Conservation (phyloP, 768 basidiomycete species). For the Mycena capillaripes region DNA sequence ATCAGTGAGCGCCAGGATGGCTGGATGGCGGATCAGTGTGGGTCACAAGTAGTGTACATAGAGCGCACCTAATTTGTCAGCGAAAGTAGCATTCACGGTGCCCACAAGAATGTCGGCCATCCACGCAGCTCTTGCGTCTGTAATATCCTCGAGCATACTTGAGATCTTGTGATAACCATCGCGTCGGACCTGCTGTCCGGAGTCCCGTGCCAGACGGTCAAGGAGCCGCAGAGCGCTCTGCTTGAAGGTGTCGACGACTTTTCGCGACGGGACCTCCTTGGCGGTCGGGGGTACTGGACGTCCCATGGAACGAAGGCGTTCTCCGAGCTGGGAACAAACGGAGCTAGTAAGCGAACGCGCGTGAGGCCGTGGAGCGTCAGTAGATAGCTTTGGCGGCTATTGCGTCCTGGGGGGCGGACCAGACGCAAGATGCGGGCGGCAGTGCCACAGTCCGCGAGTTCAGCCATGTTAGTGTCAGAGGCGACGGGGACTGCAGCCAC, state of each 20-base stretch:
- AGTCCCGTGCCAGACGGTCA: conserved; percentile 71
- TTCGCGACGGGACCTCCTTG: conserved; percentile 62
- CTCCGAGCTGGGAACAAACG: conserved; percentile 47
- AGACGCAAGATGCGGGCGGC: conserved; percentile 81
- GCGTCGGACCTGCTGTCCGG: conserved; percentile 63
- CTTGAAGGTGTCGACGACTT: conserved; percentile 77
- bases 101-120: conserved; percentile 85
- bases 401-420: conserved; percentile 70
- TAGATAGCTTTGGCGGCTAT: conserved; percentile 71
- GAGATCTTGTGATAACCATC: conserved; percentile 81
- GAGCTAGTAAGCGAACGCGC: conserved; percentile 68
- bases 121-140: conserved; percentile 74
- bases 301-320: conserved; percentile 51
- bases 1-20: conserved; percentile 72
- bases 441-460: conserved; percentile 71
- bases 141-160: conserved; percentile 79
- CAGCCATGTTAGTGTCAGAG: conserved; percentile 33
- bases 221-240: conserved; percentile 75
- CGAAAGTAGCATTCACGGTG: conserved; percentile 73
- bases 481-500: conserved; percentile 75
- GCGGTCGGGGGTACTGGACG: conserved; percentile 63
- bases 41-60: conserved; percentile 48
- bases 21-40: conserved; percentile 48
- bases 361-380: conserved; percentile 81
- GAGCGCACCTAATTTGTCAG: conserved; percentile 77